A percentile compares a stretch with the other conserved stretches of the same genome.
Evolutionary conservation across 441 rosid species (phyloP).

Genomic region (Gossypium lobatum): DNA sequence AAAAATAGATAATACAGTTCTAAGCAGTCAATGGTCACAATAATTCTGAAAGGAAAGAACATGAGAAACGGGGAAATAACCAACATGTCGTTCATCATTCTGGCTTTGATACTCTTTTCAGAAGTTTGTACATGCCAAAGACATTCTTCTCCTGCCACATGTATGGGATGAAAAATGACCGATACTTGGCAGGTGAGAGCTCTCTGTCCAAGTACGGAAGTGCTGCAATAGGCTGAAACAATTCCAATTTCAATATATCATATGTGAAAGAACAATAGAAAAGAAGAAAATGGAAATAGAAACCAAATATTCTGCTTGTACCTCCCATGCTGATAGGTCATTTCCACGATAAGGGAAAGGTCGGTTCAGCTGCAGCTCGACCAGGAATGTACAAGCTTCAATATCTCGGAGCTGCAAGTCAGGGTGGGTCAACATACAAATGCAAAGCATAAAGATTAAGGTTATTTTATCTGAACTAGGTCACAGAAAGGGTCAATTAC

Average conservation of each 20-base stretch:
- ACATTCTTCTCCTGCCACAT: conserved; percentile 78
- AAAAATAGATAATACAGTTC: neutral
- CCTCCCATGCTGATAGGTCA: conserved; percentile 91
- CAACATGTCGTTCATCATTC: conserved; percentile 21
- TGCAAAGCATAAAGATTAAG: neutral
- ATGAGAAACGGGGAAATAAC: neutral
- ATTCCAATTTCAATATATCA: neutral
- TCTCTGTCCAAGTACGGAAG: conserved; percentile 81
- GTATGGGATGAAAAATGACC: conserved; percentile 87
- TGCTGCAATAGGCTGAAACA: conserved; percentile 64
- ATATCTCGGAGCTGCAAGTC: conserved; percentile 56
- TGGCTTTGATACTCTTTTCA: conserved; percentile 39
- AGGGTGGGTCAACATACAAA: conserved; percentile 4
- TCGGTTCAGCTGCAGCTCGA: conserved; percentile 80
- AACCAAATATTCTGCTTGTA: conserved; percentile 14
- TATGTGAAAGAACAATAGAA: too few relatives aligned
- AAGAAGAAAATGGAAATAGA: neutral
- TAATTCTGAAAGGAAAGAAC: neutral
- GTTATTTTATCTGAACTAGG: neutral
- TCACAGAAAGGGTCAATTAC: conserved; percentile 31
- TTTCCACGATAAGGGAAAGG: conserved; percentile 64
- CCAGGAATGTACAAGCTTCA: conserved; percentile 68
- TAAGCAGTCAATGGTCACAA: neutral
- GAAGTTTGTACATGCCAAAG: conserved; percentile 73
- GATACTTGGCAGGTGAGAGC: conserved; percentile 72